These are phyloP conservation scores for Podila epigama DNA, from an alignment of 192 early-diverging fungal species.

Conservation along the genomic window DNA sequence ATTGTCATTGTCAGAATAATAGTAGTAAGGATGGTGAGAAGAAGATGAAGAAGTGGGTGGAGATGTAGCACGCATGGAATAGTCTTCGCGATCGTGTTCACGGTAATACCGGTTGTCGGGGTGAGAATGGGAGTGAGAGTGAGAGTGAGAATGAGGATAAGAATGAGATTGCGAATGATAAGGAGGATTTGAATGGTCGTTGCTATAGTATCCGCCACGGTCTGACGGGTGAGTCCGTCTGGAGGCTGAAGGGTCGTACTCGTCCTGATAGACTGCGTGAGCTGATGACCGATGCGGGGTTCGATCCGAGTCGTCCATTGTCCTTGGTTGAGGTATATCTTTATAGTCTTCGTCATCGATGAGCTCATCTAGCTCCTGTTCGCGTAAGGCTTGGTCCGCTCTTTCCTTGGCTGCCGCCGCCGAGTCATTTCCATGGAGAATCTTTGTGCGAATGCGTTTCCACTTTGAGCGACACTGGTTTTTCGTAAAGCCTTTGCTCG, in stretches of 20 bases:
- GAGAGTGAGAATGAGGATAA: too few relatives aligned
- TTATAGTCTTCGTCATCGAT: conserved; percentile 33
- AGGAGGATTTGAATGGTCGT: too few relatives aligned
- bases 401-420: conserved; percentile 15
- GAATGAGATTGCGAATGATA: too few relatives aligned
- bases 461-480: conserved; percentile 47
- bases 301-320: neutral
- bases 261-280: too few relatives aligned
- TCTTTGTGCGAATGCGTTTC: conserved; percentile 45
- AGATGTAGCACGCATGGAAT: too few relatives aligned
- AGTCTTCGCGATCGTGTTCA: too few relatives aligned
- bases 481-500: conserved; percentile 34
- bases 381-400: conserved; percentile 1
- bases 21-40: neutral
- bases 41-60: too few relatives aligned
- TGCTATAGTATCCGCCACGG: too few relatives aligned
- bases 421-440: conserved; percentile 26
- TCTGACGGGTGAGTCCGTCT: too few relatives aligned
- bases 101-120: too few relatives aligned
- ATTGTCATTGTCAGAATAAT: neutral
- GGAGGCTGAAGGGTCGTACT: too few relatives aligned
- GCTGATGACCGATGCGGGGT: neutral
- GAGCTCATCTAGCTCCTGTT: conserved; percentile 35
- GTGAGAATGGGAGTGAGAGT: too few relatives aligned
- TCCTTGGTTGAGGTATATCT: neutral